phyloP scores from a whole-genome alignment of 106 monocot genomes.

The Gastrodia elata region DNA sequence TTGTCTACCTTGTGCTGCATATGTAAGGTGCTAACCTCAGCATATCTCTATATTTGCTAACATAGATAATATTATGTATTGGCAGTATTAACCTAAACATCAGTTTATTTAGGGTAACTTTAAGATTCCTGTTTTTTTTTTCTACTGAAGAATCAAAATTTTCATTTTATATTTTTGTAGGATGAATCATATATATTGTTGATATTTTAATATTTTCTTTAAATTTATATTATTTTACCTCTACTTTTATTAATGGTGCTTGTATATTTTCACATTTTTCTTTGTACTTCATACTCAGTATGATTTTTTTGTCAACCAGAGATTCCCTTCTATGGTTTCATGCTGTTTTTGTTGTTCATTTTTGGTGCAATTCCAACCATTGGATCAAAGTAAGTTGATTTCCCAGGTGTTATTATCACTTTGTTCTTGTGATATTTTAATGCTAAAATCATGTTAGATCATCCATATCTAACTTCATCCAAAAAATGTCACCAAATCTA shows the following conservation, averaged over 20 bases:
- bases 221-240: neutral
- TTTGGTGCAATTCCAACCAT: conserved; percentile 84
- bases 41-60: no score
- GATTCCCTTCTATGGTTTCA: conserved; percentile 69
- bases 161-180: neutral
- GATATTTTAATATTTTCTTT: neutral
- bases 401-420: neutral
- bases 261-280: neutral
- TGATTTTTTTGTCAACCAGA: conserved; percentile 33
- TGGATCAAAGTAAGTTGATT: conserved; percentile 54
- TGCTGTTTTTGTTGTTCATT: conserved; percentile 51
- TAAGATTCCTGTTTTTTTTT: neutral
- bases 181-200: neutral
- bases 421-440: neutral
- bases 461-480: no score
- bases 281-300: neutral
- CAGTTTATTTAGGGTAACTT: neutral
- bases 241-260: neutral
- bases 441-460: neutral
- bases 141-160: neutral
- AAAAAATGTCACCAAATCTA: no score
- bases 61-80: no score
- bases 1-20: no score
- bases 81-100: no score
- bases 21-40: no score